Base-by-base conservation (phyloP, 495 filamentous ascomycete genomes). In the Mytilinidion resinicola region DNA sequence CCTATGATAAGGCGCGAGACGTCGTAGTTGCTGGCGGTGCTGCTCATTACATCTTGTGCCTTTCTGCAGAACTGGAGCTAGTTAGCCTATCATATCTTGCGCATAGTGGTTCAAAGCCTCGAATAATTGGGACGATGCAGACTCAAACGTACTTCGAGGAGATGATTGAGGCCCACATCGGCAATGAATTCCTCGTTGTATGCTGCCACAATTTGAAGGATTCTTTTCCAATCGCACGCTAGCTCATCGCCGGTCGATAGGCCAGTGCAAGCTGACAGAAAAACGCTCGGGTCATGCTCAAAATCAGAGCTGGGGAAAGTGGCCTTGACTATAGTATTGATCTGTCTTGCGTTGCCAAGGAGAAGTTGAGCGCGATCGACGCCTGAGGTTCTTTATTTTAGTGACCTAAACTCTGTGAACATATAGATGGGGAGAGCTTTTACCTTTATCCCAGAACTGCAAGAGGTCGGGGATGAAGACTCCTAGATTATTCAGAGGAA, bases 401-500 rank as follows among this genome's bases (percentile, higher is more conserved):
- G 46, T 8, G 15, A 34, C 44, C 25, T 6, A 6, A 30, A 30
- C 2, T 30, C 6, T 6, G 6, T 30, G 25, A 3, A 3, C 6
- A 30, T 3, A 30, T 3, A 6, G 25, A 30, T 30, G 25, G 17
- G n/a, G 15, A 44, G 5, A 53, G 15, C 11, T 51, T 60, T 56
- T 67, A 83, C 84, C 74, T 65, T 72, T 60, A 51, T 77, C 57
- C 90, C 91, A 97, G 64, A 96, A 81, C 2, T 73, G 72, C 9
- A 96, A 73, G 60, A 97, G 80, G 8, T 87, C 80, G 4, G 84
- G 78, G 51, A 97, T 93, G 53, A 96, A 87, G 15, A 90, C 84
- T 1, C 93, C 93, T 0, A 97, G 73, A 64, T 87, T 97, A 66
- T 99, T 99, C 72, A 85, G 79, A n/a, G 93, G 88, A 15, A 96